phyloP scores from a whole-genome alignment of 805 yeast species.

The Candida sakaeoensis region DNA sequence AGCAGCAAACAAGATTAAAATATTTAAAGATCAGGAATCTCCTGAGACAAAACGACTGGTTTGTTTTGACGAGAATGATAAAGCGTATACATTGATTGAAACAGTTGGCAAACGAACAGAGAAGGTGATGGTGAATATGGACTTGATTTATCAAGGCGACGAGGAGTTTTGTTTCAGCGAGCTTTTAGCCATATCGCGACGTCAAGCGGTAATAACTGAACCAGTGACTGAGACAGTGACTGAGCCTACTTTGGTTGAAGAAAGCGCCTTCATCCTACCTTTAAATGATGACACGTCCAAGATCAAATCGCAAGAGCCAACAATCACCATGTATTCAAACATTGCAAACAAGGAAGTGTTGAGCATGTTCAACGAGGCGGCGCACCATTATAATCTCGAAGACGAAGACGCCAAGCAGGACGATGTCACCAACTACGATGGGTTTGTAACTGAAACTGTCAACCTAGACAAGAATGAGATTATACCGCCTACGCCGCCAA shows the following conservation, averaged over 20 bases:
- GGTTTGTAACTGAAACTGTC: slow-evolving; percentile 50
- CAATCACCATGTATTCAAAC: slow-evolving; percentile 72
- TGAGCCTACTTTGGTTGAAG: too few relatives aligned
- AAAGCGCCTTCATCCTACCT: slow-evolving; percentile 41
- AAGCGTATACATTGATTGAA: slow-evolving; percentile 25
- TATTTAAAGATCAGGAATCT: slow-evolving; percentile 21
- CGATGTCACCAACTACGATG: slow-evolving; percentile 36
- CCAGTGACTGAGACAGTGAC: slow-evolving; percentile 4
- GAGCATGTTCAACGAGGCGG: slow-evolving; percentile 67
- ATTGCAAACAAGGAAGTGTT: slow-evolving; percentile 72
- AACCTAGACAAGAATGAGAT: slow-evolving; percentile 9
- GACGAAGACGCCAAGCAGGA: slow-evolving; percentile 23
- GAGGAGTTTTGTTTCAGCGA: slow-evolving; percentile 66
- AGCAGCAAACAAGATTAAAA: slow-evolving; percentile 26
- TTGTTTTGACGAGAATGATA: slow-evolving; percentile 6
- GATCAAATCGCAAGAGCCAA: slow-evolving; percentile 56
- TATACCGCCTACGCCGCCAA: slow-evolving; percentile 21
- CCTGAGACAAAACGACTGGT: slow-evolving; percentile 7
- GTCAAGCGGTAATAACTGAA: not conserved
- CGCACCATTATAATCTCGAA: slow-evolving; percentile 25
- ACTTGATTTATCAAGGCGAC: slow-evolving; percentile 41
- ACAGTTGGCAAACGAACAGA: slow-evolving; percentile 60
- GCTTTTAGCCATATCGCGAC: slow-evolving; percentile 46
- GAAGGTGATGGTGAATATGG: slow-evolving; percentile 55
- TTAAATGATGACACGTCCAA: slow-evolving; percentile 23